These are phyloP conservation scores for Yamadazyma sp. DNA, from an alignment of 1,139 yeast genomes.

Conservation along the genomic window DNA sequence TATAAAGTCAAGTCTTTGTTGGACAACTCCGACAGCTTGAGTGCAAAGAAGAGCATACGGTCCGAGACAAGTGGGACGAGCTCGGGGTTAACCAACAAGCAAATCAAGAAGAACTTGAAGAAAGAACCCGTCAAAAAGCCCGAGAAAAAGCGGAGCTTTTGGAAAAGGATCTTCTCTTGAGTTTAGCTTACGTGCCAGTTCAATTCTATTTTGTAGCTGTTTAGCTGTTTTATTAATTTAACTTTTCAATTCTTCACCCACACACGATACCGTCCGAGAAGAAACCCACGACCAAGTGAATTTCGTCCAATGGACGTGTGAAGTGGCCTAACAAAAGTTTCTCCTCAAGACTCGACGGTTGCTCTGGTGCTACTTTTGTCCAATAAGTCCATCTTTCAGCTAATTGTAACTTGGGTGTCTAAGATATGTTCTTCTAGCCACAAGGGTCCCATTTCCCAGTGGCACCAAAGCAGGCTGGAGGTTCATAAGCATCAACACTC, in stretches of 20 bases:
- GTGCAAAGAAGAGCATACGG: conserved; percentile 7
- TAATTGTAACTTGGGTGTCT: background rate
- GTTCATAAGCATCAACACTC: too few relatives aligned
- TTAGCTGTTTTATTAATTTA: background rate
- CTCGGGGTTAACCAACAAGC: conserved; percentile 15
- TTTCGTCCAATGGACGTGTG: too few relatives aligned
- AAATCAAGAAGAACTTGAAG: conserved; percentile 15
- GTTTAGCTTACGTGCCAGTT: background rate
- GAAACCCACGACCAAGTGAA: too few relatives aligned
- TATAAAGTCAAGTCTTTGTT: conserved; percentile 45
- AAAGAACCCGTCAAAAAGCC: conserved; percentile 8
- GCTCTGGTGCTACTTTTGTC: background rate
- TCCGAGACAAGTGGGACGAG: conserved; percentile 7
- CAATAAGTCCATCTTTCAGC: background rate
- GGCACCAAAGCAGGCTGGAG: too few relatives aligned
- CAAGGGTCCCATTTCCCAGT: background rate
- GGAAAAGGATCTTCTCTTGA: conserved; percentile 15
- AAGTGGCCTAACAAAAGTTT: conserved; percentile 2
- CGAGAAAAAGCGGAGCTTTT: conserved; percentile 16
- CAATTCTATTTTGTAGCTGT: background rate
- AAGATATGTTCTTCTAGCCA: conserved; percentile 1
- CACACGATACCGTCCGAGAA: too few relatives aligned
- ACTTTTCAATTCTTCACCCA: too few relatives aligned
- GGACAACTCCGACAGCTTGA: conserved; percentile 10
- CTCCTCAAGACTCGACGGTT: background rate